A percentile compares a stretch with the other conserved stretches of the same genome.
Evolutionary conservation across 805 yeast genomes (phyloP).

Genomic region (Candida succiphila): DNA sequence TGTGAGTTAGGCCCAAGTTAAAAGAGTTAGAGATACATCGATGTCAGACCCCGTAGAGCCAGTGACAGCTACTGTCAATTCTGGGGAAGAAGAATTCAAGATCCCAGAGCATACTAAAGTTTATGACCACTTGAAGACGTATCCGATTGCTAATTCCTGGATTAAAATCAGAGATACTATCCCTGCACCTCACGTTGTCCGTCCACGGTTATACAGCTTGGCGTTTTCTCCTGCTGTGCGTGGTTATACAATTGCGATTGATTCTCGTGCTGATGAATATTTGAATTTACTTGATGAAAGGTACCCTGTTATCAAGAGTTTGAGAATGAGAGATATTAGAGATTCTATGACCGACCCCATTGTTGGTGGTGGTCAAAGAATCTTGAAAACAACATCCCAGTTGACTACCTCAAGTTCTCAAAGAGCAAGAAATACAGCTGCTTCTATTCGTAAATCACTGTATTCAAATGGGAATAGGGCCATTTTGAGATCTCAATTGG

Average conservation of each 20-base stretch:
- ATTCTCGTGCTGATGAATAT: conserved; percentile 44
- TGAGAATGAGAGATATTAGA: conserved; percentile 38
- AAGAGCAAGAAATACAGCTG: conserved; percentile 31
- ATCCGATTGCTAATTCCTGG: conserved; percentile 35
- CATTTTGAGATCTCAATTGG: conserved; percentile 48
- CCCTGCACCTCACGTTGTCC: conserved; percentile 17
- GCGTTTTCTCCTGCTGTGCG: conserved; percentile 15
- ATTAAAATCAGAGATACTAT: conserved; percentile 15
- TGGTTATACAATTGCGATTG: conserved; percentile 21
- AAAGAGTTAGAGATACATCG: too few species aligned
- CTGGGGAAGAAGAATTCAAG: conserved; percentile 1
- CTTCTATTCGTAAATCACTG: conserved; percentile 38
- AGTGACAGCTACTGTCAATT: too few species aligned
- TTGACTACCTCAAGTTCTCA: conserved; percentile 22
- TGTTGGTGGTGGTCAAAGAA: conserved; percentile 28
- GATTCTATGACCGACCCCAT: conserved; percentile 44
- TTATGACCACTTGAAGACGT: conserved; percentile 31
- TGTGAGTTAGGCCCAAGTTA: too few species aligned
- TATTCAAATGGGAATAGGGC: conserved; percentile 56
- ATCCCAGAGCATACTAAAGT: conserved; percentile 20
- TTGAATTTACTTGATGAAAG: conserved; percentile 46
- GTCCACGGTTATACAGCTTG: conserved; percentile 12
- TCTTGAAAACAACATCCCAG: conserved; percentile 19
- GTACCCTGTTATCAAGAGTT: conserved; percentile 50
- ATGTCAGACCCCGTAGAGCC: too few species aligned